Base-by-base conservation (phyloP, 306 rosid genomes). In the Vicia villosa region DNA sequence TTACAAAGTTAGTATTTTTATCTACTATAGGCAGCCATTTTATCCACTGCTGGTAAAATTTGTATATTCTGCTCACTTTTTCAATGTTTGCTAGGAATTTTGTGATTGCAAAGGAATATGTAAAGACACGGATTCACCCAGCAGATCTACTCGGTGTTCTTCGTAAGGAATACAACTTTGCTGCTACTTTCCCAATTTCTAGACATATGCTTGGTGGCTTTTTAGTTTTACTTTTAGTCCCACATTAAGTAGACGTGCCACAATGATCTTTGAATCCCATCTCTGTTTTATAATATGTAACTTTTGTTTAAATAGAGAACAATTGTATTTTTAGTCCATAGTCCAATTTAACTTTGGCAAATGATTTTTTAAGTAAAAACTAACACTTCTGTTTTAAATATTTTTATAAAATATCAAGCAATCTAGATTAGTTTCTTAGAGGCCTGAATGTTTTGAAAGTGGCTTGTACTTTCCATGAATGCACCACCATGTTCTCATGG, bases 141-240 rank as follows among this genome's bases (percentile, higher is more conserved):
- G 84, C 82, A 41, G 92, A 88, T 81, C 84, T 94, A 50, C 83
- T 85, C 28, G 73, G 59, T 43, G 92, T 84, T 70, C 77, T 94
- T 68, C 62, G 97, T 94, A 85, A 86, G 99, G 80, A 43, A 43
- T 62, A 36, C 26, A 37, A 43, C 51, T 61, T 37, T 68, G 40
- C n/a, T n/a, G n/a, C 74, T 62, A 19, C 45, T 63, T 63, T 19
- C n/a, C 40, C 45, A 22, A 24, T 37, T 63, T 50, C 26, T 63
- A 63, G 63, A 59, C 22, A 40, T 62, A 26, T 12, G 8, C 34
- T 77, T 66, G 52, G 21, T 73, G 32, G 21, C 15, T 15, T 15
- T 50, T 21, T 20, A 21, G 59, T 70, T 73, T 47, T 57, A 72
- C 57, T 62, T 73, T 43, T n/a, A 68, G 37, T 73, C 17, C 50